Evolutionary conservation across 2,329 filamentous ascomycete species (phyloP), one percentile per base, ranked within the genome.

Genomic region (Thermomyces lanuginosus): DNA sequence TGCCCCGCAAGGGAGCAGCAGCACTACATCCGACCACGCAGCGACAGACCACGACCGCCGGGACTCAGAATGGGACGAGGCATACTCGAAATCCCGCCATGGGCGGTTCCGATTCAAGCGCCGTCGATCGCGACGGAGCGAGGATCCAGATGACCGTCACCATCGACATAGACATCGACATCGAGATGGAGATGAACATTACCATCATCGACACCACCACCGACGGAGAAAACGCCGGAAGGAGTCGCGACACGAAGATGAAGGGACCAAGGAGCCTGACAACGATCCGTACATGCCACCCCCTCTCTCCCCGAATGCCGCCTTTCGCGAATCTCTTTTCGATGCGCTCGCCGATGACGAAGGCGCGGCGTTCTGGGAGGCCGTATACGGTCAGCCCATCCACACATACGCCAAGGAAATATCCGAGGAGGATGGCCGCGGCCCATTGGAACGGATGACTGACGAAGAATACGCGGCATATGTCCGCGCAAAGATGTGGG

Each of bases 321-420:
- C 86, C 1, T 98, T 98, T 50, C 75, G 81, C 16, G 81, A 92
- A 51, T 92, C 83, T 1, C 72, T 98, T 4, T 95, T 95, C 56
- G 89, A 98, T 51, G 89, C 89, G 16, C 76, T 98, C 53, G 86
- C 83, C 19, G 89, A 98, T 52, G 86, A 95, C 46, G 89, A 98
- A 55, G 89, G 86, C 24, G 89, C 89, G 2, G 69, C 73, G 5
- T 98, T 89, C 58, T 98, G 89, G 89, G 77, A 93, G 50, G 71
- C 72, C 9, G 80, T 98, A n/a, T 98, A 95, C 53, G 84, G 83
- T 1, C 86, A 95, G 49, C 86, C 89, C 0, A 77, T 95, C 26
- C 83, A 93, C 52, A 69, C 72, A 5, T 93, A 91, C 47, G 48
- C 69, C 0, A 61, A 66, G 14, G 61, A 63, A 0, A 52, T 56